phyloP scores from a whole-genome alignment of 306 rosid species.

The Acacia acuminata region DNA sequence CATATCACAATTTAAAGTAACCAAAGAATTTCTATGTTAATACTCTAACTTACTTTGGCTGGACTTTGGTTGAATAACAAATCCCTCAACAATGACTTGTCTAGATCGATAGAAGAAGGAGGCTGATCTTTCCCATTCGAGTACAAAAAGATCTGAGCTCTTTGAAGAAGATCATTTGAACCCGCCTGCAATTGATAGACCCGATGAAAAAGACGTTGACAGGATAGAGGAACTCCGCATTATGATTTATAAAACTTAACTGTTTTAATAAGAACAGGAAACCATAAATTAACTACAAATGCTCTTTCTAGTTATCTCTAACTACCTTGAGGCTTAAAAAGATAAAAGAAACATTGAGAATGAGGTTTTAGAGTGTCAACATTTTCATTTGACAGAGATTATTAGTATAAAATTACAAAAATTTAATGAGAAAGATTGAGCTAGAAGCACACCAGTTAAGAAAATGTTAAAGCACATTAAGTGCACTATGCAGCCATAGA shows the following conservation, averaged over 20 bases:
- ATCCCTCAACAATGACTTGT: slow-evolving; percentile 76
- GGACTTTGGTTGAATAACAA: slow-evolving; percentile 90
- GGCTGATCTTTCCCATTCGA: slow-evolving; percentile 82
- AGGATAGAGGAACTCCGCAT: slow-evolving; percentile 6
- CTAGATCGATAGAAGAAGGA: slow-evolving; percentile 86
- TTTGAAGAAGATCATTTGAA: slow-evolving; percentile 81
- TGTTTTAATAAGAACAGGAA: neutral
- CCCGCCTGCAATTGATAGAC: slow-evolving; percentile 62
- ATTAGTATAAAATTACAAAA: neutral
- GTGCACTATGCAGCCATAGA: neutral
- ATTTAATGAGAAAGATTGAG: neutral
- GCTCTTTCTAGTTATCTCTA: neutral
- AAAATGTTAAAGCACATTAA: neutral
- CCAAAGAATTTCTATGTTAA: neutral
- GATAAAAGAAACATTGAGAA: neutral
- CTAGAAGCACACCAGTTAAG: neutral
- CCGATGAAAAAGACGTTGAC: slow-evolving; percentile 10
- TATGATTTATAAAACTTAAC: neutral
- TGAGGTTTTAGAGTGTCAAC: neutral
- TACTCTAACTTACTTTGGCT: slow-evolving; percentile 59
- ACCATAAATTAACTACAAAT: neutral
- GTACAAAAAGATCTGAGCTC: slow-evolving; percentile 76
- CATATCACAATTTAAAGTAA: neutral
- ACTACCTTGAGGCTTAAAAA: neutral
- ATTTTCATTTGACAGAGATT: slow-evolving; percentile 3